Conservation (phyloP, 2,329 filamentous ascomycete species). For the Clathrospora elynae region DNA sequence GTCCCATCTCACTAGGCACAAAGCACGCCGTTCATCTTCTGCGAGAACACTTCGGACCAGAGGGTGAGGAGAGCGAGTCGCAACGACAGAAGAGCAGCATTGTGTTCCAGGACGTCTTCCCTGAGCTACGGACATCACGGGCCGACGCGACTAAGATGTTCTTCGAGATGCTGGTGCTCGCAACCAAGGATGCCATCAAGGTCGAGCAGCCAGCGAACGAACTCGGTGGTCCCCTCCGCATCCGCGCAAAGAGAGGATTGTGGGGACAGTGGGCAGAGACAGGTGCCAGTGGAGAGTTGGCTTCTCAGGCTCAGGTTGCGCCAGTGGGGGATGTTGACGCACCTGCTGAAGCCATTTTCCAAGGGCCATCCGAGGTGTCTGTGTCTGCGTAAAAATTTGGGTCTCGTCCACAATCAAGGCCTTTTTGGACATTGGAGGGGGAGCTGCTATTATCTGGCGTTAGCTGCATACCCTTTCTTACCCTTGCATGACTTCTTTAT, state of each 20-base stretch:
- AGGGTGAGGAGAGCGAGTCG: constrained; percentile 68
- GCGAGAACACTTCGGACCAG: constrained; percentile 80
- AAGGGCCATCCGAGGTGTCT: constrained; percentile 27
- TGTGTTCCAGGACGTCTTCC: constrained; percentile 88
- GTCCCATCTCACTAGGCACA: constrained; percentile 86
- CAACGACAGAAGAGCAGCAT: constrained; percentile 77
- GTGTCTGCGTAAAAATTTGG: constrained; percentile 29
- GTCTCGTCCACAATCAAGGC: constrained; percentile 10
- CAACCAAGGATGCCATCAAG: constrained; percentile 97
- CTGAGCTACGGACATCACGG: constrained; percentile 78
- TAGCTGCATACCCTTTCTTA: constrained; percentile 43
- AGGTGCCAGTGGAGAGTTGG: constrained; percentile 35
- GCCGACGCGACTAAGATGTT: constrained; percentile 99
- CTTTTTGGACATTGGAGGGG: constrained; percentile 10
- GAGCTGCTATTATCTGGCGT: constrained; percentile 29
- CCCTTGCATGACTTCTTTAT: constrained; percentile 22
- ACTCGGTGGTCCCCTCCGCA: constrained; percentile 79
- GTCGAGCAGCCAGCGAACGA: constrained; percentile 77
- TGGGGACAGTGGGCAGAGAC: constrained; percentile 96
- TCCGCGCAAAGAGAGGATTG: constrained; percentile 90
- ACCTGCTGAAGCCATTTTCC: constrained; percentile 27
- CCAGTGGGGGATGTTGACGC: constrained; percentile 25
- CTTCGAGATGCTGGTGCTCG: constrained; percentile 93
- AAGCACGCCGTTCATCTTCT: constrained; percentile 95
- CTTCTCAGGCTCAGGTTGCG: constrained; percentile 28